These are phyloP conservation scores for Mortierella sp. DNA, from an alignment of 371 early-diverging fungal species.

Conservation along the genomic window DNA sequence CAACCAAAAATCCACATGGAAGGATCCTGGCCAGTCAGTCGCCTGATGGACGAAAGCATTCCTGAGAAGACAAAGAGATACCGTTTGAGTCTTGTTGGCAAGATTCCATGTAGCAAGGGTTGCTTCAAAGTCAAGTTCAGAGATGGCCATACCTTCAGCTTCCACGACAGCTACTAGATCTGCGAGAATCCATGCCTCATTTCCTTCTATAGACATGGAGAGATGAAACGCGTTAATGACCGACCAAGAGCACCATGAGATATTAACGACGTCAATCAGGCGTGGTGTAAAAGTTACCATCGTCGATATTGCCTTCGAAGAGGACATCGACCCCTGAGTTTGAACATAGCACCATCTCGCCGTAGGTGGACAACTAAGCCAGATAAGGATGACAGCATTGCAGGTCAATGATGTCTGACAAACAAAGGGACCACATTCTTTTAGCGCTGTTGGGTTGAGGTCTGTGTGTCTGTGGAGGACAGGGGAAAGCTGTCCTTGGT, in stretches of 20 bases:
- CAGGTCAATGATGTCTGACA: background rate
- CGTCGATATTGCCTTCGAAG: conserved; percentile 48
- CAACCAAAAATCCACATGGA: conserved; percentile 53
- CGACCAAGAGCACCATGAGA: background rate
- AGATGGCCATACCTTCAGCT: conserved; percentile 32
- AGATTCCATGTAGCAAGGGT: background rate
- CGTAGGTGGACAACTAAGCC: conserved; percentile 44
- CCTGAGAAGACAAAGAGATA: conserved; percentile 14
- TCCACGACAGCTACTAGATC: conserved; percentile 50
- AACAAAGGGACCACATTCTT: background rate
- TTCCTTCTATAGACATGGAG: conserved; percentile 25
- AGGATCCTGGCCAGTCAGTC: conserved; percentile 45
- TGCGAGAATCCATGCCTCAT: conserved; percentile 34
- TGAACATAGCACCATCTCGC: conserved; percentile 43
- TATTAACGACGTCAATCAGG: too few species aligned
- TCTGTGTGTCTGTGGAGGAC: too few species aligned
- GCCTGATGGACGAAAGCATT: conserved; percentile 42
- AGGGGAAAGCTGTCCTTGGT: background rate
- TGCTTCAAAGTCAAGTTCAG: background rate
- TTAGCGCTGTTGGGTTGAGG: background rate
- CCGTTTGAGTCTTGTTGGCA: too few species aligned
- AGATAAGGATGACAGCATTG: background rate
- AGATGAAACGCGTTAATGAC: background rate
- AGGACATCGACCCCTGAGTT: conserved; percentile 49
- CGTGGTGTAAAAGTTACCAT: conserved; percentile 22